Conservation (phyloP, 2,329 filamentous ascomycete species). For the Penicillium sp. region DNA sequence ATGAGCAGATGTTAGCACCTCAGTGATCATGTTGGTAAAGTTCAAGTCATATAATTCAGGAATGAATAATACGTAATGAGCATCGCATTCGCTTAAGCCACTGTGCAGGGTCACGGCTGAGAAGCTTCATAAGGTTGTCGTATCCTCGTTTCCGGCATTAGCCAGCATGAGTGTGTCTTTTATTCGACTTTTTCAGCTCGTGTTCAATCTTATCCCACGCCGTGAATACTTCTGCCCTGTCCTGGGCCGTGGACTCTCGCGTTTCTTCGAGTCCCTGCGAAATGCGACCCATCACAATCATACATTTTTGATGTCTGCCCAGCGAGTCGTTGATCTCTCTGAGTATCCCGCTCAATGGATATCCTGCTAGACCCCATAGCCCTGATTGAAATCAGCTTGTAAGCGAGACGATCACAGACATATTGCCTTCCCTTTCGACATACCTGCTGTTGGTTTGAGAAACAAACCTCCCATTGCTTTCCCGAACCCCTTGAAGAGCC, state of each 20-base stretch:
- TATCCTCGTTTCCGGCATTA: neutral
- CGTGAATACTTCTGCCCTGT: slow-evolving; percentile 24
- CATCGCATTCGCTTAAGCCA: neutral
- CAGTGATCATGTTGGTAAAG: neutral
- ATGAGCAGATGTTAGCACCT: too few relatives aligned
- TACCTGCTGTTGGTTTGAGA: slow-evolving; percentile 78
- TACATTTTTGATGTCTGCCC: slow-evolving; percentile 28
- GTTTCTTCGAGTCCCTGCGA: slow-evolving; percentile 32
- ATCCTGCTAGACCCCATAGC: slow-evolving; percentile 33
- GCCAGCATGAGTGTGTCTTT: neutral
- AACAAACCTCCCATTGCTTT: slow-evolving; percentile 81
- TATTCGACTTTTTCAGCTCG: neutral
- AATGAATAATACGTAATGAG: neutral
- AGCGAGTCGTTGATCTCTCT: slow-evolving; percentile 33
- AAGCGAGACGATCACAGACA: neutral
- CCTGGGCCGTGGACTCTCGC: slow-evolving; percentile 21
- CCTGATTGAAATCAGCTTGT: slow-evolving; percentile 17
- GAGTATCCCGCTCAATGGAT: slow-evolving; percentile 34
- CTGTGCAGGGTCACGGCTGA: neutral
- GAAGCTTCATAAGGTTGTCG: neutral
- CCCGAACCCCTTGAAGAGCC: slow-evolving; percentile 75
- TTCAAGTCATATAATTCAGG: neutral
- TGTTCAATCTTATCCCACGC: slow-evolving; percentile 13
- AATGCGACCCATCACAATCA: slow-evolving; percentile 29
- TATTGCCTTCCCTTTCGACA: slow-evolving; percentile 29